These are phyloP conservation scores for Phytophthora sp. DNA, from an alignment of 352 stramenopile genomes.

Conservation along the genomic window DNA sequence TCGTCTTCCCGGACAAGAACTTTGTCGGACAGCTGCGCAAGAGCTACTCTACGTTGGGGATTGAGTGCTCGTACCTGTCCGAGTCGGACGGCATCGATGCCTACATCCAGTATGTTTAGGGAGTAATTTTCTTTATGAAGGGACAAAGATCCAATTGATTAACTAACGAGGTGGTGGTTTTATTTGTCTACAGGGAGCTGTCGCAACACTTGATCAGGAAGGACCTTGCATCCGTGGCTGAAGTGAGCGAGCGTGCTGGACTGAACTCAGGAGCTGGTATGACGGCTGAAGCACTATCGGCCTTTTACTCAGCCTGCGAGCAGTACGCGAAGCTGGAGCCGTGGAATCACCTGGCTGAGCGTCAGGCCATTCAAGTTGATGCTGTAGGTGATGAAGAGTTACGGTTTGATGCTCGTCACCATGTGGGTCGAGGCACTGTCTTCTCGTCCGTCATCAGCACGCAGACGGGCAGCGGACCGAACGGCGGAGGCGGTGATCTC, in stretches of 20 bases:
- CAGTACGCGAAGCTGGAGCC: slow-evolving; percentile 71
- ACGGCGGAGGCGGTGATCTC: slow-evolving; percentile 47
- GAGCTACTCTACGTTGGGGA: slow-evolving; percentile 73
- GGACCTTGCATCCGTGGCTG: slow-evolving; percentile 77
- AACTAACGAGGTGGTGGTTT: background rate
- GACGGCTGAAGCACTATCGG: slow-evolving; percentile 58
- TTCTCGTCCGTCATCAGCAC: slow-evolving; percentile 81
- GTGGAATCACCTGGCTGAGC: slow-evolving; percentile 72
- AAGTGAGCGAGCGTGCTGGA: slow-evolving; percentile 77
- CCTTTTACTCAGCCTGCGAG: slow-evolving; percentile 72
- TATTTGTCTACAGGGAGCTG: slow-evolving; percentile 52
- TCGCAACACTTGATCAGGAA: slow-evolving; percentile 84
- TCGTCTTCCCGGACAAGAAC: slow-evolving; percentile 82
- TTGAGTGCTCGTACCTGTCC: slow-evolving; percentile 86
- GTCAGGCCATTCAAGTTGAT: slow-evolving; percentile 83
- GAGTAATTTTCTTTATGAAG: too few relatives aligned
- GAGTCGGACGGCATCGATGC: slow-evolving; percentile 87
- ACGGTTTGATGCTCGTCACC: slow-evolving; percentile 64
- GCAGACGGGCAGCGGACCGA: slow-evolving; percentile 37
- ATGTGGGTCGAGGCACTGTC: slow-evolving; percentile 59
- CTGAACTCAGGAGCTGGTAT: slow-evolving; percentile 61
- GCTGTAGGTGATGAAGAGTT: slow-evolving; percentile 65
- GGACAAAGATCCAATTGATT: too few relatives aligned
- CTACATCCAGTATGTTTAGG: slow-evolving; percentile 73
- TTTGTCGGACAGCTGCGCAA: slow-evolving; percentile 80